Evolutionary conservation across 2,329 filamentous ascomycete genomes (phyloP).

Genomic region (Mariannaea sp.): DNA sequence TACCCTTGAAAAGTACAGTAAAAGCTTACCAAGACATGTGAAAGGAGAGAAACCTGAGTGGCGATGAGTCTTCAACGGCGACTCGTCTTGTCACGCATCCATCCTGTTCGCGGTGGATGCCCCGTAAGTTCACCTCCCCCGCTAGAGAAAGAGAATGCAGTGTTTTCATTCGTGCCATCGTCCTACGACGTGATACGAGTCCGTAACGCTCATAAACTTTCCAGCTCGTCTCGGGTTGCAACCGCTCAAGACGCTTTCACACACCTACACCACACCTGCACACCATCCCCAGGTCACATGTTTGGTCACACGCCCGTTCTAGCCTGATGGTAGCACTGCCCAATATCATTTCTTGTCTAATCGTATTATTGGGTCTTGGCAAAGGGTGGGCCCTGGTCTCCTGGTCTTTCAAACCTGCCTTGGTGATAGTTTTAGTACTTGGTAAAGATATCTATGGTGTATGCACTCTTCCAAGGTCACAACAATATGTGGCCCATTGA

Average conservation of each 20-base stretch:
- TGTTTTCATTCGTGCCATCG: slow-evolving; percentile 26
- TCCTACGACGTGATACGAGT: slow-evolving; percentile 30
- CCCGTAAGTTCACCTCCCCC: slow-evolving; percentile 20
- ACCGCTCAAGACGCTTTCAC: slow-evolving; percentile 16
- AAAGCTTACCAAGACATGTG: slow-evolving; percentile 14
- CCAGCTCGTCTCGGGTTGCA: slow-evolving; percentile 22
- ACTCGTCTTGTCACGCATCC: slow-evolving; percentile 32
- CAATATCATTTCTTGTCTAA: slow-evolving; percentile 4
- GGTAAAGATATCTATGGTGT: slow-evolving; percentile 25
- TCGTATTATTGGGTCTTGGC: slow-evolving; percentile 20
- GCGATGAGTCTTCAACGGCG: slow-evolving; percentile 18
- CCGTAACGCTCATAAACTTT: slow-evolving; percentile 21
- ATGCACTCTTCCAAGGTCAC: slow-evolving; percentile 5
- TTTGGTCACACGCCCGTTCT: slow-evolving; percentile 18
- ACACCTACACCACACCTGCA: slow-evolving; percentile 17
- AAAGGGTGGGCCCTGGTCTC: slow-evolving; percentile 13
- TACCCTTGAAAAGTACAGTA: slow-evolving; percentile 5
- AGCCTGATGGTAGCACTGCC: slow-evolving; percentile 12
- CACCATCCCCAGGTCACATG: slow-evolving; percentile 30
- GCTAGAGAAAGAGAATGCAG: slow-evolving; percentile 21
- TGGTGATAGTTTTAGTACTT: slow-evolving; percentile 13
- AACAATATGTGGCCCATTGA: slow-evolving; percentile 4
- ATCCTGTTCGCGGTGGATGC: slow-evolving; percentile 12
- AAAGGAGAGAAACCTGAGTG: slow-evolving; percentile 19
- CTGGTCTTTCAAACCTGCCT: slow-evolving; percentile 2